Base-by-base conservation (phyloP, 768 basidiomycete species). In the Kwoniella heveanensis region DNA sequence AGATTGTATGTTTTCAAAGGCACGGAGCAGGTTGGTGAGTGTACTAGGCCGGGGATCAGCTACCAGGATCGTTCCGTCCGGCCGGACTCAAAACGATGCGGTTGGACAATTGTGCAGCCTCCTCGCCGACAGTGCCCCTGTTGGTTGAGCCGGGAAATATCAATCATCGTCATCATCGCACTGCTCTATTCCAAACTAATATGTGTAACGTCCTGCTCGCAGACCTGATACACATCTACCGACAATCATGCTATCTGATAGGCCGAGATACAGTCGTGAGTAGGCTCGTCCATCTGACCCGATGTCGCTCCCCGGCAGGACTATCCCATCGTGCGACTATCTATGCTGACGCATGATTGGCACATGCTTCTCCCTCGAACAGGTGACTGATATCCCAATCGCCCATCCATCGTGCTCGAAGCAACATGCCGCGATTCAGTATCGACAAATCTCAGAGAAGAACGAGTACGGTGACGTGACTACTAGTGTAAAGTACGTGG, bases 321-420 rank as follows among this genome's bases (percentile, higher is more conserved):
- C n/a, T n/a, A n/a, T n/a, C n/a, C n/a, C n/a, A n/a, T n/a, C n/a
- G n/a, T n/a, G n/a, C n/a, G n/a, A n/a, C n/a, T n/a, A n/a, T n/a
- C n/a, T n/a, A n/a, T n/a, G n/a, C n/a, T n/a, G n/a, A n/a, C n/a
- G n/a, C n/a, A n/a, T n/a, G n/a, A n/a, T n/a, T n/a, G n/a, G n/a
- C n/a, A n/a, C n/a, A n/a, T n/a, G 6, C 54, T 39, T 37, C 12
- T 6, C 1, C 19, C 4, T 26, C 24, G 7, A 7, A 12, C 62
- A 83, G 83, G 81, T 84, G 30, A 82, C 80, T 26, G 84, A 85
- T 58, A 92, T 99, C 66, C 84, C 89, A 17, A 82, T 97, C 46
- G 92, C 96, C 63, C 96, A 99, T 76, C 95, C 95, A 1, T 98
- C 95, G 6, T 92, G 92, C 68, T 98, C 96, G 0, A 99, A 99